Base-by-base conservation (phyloP, 2,329 filamentous ascomycete genomes). In the Coleophoma cylindrospora region DNA sequence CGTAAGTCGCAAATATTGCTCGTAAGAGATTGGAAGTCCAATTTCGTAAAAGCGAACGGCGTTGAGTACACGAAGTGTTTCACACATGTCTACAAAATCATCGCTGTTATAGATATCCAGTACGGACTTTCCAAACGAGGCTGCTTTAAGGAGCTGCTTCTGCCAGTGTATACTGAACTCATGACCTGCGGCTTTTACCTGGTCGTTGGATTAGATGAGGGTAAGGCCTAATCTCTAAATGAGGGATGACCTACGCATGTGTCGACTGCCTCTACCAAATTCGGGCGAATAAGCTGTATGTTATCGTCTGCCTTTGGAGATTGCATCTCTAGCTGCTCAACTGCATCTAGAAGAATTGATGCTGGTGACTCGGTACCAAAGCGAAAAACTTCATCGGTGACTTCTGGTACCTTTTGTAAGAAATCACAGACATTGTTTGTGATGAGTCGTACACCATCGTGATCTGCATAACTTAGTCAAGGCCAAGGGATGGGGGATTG, bases 41-140 rank as follows among this genome's bases (percentile, higher is more conserved):
- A 97, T 80, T 61, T 95, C 88, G 65, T 94, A 97, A 67, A 88
- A 95, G 47, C 94, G 84, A 12, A 92, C 87, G 7, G 92, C 92
- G 61, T 96, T 97, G 44, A 99, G 76, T 0, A 99, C 91, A 14
- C 94, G 86, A 14, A 99, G 72, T 1, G 86, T 94, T 68, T 99
- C 92, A 59, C 91, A 96, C 86, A 96, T 97, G 55, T 97, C 92
- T 48, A 99, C 94, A 69, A 97, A 99, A 57, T 99, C 92, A 63
- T 99, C 94, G 64, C 91, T 96, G 68, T 94, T 96, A 70, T 97
- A 99, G 12, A 97, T 84, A 61, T 97, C 94, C 3, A 99, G 78
- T 0, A 97, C 94, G 0, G 94, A 97, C 68, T 99, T 99, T 54
- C 94, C 94, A 66, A 96, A 97, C 0, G 92, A 97, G 0, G 94